Percentiles rank a stretch among this genome's conserved stretches.
phyloP scores from a whole-genome alignment of 495 filamentous ascomycete genomes.

The Jackrogersella multiformis region DNA sequence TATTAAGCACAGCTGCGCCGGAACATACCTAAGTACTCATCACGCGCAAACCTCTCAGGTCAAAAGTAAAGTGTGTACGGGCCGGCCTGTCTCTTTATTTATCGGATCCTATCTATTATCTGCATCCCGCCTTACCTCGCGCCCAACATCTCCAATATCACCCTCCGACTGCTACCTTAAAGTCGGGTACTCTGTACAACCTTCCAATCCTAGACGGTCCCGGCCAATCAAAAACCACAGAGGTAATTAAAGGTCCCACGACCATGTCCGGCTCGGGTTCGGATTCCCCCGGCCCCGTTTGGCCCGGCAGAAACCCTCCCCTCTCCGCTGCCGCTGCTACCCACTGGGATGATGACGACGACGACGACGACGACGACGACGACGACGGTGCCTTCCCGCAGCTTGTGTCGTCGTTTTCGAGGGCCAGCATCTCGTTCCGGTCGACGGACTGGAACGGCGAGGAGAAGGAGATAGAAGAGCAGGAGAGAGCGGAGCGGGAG shows the following conservation, averaged over 20 bases:
- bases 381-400: no score
- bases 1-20: no score
- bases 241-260: background rate
- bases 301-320: background rate
- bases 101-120: background rate
- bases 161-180: slow-evolving; percentile 1
- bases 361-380: background rate
- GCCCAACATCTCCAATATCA: slow-evolving; percentile 22
- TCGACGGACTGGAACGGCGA: no score
- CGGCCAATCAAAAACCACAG: slow-evolving; percentile 16
- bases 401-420: no score
- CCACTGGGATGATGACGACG: no score
- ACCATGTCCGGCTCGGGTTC: slow-evolving; percentile 24
- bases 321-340: no score
- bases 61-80: background rate
- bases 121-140: slow-evolving; percentile 22
- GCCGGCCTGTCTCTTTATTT: background rate
- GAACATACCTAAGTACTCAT: no score
- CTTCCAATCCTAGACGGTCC: background rate
- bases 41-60: background rate
- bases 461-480: no score
- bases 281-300: background rate
- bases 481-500: no score
- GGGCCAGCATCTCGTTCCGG: no score
- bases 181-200: background rate